Evolutionary conservation across 352 stramenopile genomes (phyloP), one percentile per base, ranked within the genome.

Genomic region (Globisporangium camurandrum): DNA sequence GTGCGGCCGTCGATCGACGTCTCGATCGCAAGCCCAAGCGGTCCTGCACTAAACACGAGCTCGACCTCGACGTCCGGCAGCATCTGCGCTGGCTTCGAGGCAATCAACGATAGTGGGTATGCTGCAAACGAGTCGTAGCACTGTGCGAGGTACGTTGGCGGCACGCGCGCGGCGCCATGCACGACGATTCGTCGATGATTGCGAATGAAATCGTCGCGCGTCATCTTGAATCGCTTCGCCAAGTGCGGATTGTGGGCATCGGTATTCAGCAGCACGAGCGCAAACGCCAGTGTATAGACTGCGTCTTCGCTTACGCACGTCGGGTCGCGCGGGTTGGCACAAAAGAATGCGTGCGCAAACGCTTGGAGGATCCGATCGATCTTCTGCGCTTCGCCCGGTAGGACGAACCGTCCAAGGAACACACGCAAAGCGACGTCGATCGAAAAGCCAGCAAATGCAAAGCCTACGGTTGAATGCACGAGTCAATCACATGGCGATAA

Each of bases 291-390:
- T 38, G 76, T 87, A 66, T 92, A 88, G 24, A 84, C 75, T 3
- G 72, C 74, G 42, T 92, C 80, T 45, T 88, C 77, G 1, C 73
- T 79, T 34, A 72, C 67, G 56, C 75, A 88, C 23, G 78, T 49
- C 16, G 51, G 54, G 51, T 70, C 77, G 49, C 57, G 39, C 11
- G 70, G 68, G 44, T 92, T 89, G 23, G 67, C 72, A 1, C 42
- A 28, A 46, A 75, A 84, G 42, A 81, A 92, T 7, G 80, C 67
- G 26, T 70, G 79, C 19, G 77, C 75, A 33, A 92, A 89, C 7
- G 80, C 80, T 41, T 92, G 73, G 3, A 92, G 61, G 50, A 92
- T 84, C n/a, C 80, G 73, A 61, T 92, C 80, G 41, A 92, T 92
- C 54, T 92, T 89, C 60, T 92, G 80, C 28, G 80, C 80, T 60